Evolutionary conservation across 2,329 filamentous ascomycete genomes (phyloP), one percentile per base, ranked within the genome.

Genomic region (Aureobasidium sp.): DNA sequence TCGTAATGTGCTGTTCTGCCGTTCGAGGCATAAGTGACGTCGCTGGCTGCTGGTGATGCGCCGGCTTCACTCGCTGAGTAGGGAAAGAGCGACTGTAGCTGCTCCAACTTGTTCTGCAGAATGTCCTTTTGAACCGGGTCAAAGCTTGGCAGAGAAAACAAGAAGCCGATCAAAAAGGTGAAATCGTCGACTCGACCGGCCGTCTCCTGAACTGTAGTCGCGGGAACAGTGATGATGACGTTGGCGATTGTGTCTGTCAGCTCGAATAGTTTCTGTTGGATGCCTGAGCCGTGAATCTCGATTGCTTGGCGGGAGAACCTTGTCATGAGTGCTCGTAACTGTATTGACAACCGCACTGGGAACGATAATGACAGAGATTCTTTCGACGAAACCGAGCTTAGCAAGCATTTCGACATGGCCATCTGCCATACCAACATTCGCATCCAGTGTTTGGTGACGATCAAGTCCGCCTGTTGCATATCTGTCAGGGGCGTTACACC

Each of bases 171-270:
- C 22, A 66, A 25, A 17, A 66, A 65, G 17, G 62, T 53, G 15
- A 83, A 82, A 65, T 84, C 82, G 60, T 82, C 78, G 49, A 84
- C 78, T 17, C 80, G 74, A 3, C 77, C 73, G 5, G 74, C 72
- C 2, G 77, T 78, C 34, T 81, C 80, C 42, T 79, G 75, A 4
- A 78, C 70, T 0, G 77, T 76, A 0, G 75, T 76, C 7, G 77
- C 74, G 0, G 80, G 79, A 15, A 84, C 72, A 48, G 81, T 79
- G 25, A 84, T 75, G 1, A 81, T 71, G 15, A 85, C 82, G 65
- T 85, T 82, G 9, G 82, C 81, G 49, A 85, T 81, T 1, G 82
- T 84, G 68, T 82, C 83, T 0, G 82, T 81, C 64, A 85, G 82
- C 67, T 85, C 83, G 61, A 85, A 83, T 5, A 85, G 73, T 68